phyloP scores from a whole-genome alignment of 495 filamentous ascomycete species.

The Aspergillus egyptiacus region DNA sequence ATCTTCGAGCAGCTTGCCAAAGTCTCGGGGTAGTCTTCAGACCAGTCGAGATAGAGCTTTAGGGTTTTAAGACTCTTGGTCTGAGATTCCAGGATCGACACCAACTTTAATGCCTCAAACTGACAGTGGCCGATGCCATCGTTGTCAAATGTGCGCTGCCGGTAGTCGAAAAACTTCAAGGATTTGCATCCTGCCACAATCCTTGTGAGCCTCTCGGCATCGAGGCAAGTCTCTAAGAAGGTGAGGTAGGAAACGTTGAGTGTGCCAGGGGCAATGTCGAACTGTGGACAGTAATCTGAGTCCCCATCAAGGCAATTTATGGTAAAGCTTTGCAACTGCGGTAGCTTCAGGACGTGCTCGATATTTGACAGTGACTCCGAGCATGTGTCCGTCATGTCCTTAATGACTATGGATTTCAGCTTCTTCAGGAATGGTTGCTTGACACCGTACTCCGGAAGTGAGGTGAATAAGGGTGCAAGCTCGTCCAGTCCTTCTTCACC shows the following conservation, averaged over 20 bases:
- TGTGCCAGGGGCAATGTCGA: neutral
- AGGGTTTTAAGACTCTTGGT: neutral
- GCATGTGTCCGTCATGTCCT: neutral
- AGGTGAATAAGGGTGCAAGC: neutral
- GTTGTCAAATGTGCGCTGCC: neutral
- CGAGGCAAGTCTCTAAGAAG: neutral
- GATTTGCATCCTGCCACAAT: conserved; percentile 2
- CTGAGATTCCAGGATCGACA: neutral
- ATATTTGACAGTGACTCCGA: neutral
- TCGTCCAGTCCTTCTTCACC: neutral
- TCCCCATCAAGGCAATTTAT: neutral
- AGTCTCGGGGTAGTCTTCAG: neutral
- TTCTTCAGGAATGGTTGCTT: conserved; percentile 1
- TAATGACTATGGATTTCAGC: neutral
- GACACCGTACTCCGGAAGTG: neutral
- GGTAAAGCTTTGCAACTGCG: neutral
- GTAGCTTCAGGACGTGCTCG: neutral
- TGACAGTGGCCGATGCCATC: neutral
- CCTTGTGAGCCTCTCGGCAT: neutral
- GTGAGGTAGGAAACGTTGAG: neutral
- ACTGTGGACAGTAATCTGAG: neutral
- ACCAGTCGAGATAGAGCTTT: neutral
- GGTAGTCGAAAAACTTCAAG: neutral
- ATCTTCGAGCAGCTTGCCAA: neutral
- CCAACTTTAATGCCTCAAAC: neutral